Evolutionary conservation across 495 filamentous ascomycete genomes (phyloP).

Genomic region (Pyrenula aspistea): DNA sequence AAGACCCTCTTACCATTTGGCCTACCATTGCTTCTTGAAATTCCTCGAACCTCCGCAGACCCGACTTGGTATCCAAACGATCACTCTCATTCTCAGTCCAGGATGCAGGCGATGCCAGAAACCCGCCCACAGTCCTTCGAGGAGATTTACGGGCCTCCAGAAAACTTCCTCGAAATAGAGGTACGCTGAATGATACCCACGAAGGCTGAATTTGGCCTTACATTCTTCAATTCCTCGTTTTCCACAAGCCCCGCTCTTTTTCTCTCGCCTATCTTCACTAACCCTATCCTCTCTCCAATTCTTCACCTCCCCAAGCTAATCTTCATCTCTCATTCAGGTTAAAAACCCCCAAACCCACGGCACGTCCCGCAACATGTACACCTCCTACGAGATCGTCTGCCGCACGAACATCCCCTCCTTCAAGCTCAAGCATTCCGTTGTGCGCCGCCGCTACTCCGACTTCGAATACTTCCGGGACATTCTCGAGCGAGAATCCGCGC

Average conservation of each 20-base stretch:
- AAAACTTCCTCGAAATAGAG: slow-evolving; percentile 98
- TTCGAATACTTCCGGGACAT: slow-evolving; percentile 99
- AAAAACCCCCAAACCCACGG: slow-evolving; percentile 92
- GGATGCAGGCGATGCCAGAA: slow-evolving; percentile 73
- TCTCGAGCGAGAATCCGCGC: slow-evolving; percentile 83
- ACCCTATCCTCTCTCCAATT: not conserved
- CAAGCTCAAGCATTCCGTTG: slow-evolving; percentile 75
- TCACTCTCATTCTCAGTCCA: slow-evolving; percentile 11
- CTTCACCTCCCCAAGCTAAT: not conserved
- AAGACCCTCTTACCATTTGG: no score
- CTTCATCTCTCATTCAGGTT: slow-evolving; percentile 44
- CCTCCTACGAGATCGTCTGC: slow-evolving; percentile 94
- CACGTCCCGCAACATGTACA: slow-evolving; percentile 92
- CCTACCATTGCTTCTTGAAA: no score
- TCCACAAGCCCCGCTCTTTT: not conserved
- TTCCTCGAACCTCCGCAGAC: no score
- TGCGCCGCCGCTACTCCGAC: slow-evolving; percentile 89
- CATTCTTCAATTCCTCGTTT: no score
- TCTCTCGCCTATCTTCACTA: not conserved
- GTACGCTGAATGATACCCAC: no score
- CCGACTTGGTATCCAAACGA: no score
- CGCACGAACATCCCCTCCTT: slow-evolving; percentile 98
- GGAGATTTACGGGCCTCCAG: slow-evolving; percentile 96
- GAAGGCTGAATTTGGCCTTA: no score
- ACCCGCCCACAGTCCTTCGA: slow-evolving; percentile 89